Percentiles rank a stretch among this genome's conserved stretches.
phyloP scores from a whole-genome alignment of 805 yeast species.

The Candida oleophila region DNA sequence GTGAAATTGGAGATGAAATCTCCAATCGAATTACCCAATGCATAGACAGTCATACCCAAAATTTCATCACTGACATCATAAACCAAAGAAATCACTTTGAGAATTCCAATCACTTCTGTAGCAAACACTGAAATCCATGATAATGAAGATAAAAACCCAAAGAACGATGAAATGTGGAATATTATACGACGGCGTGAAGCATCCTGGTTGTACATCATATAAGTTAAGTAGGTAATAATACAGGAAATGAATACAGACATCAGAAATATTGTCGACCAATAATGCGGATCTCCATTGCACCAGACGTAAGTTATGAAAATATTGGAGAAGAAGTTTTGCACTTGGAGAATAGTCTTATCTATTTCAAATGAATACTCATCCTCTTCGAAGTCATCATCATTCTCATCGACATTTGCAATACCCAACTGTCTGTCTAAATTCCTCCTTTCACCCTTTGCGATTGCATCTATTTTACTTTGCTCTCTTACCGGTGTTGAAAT shows the following conservation, averaged over 20 bases:
- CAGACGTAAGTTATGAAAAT: slow-evolving; percentile 20
- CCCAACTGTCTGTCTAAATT: slow-evolving; percentile 1
- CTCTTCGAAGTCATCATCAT: slow-evolving; percentile 3
- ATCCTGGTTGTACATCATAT: neutral
- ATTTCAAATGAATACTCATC: slow-evolving; percentile 14
- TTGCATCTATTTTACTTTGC: slow-evolving; percentile 9
- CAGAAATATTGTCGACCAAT: slow-evolving; percentile 14
- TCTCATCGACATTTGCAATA: neutral
- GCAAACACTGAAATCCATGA: slow-evolving; percentile 71
- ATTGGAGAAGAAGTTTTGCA: slow-evolving; percentile 31
- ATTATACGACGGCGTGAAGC: neutral
- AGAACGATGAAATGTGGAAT: slow-evolving; percentile 26
- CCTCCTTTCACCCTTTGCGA: slow-evolving; percentile 5
- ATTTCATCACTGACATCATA: slow-evolving; percentile 71
- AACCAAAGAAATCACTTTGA: slow-evolving; percentile 60
- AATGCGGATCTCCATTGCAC: slow-evolving; percentile 8
- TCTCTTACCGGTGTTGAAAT: slow-evolving; percentile 35
- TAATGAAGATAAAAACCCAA: slow-evolving; percentile 69
- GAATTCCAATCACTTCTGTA: slow-evolving; percentile 61
- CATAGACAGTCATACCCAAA: slow-evolving; percentile 84
- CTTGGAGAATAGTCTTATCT: slow-evolving; percentile 19
- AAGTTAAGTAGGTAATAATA: slow-evolving; percentile 7
- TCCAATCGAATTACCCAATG: slow-evolving; percentile 90
- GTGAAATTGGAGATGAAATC: slow-evolving; percentile 83
- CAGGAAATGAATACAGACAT: slow-evolving; percentile 9